Evolutionary conservation across 179 eudicot species (phyloP), one percentile per base, ranked within the genome.

Genomic region (Corrigiola litoralis): DNA sequence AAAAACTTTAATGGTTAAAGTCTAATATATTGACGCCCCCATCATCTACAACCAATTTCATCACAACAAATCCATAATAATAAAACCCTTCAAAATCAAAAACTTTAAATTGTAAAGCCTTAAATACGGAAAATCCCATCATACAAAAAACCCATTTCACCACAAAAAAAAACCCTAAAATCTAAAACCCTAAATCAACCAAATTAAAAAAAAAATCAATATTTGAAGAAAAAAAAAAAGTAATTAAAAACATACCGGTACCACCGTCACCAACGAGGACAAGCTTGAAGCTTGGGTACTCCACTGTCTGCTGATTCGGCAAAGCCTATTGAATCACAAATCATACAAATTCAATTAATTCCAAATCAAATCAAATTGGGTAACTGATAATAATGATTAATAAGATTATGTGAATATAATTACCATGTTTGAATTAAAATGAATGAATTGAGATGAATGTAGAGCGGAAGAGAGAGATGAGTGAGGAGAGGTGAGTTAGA

Each of bases 201-300:
- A 9, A 45, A 8, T 7, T 24, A 8, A 17, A 7, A 38, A 53
- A 4, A 4, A 12, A 25, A 7, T 10, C 8, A 4, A 2, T 10
- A 40, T 5, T 24, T 11, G 1, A 41, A 2, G 33, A 24, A 24
- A 49, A 44, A 10, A 31, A 8, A 4, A 31, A 25, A 60, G 31
- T 51, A 21, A 7, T 23, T 5, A 10, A 14, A 1, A 32, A 2
- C n/a, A 0, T 82, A 85, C 87, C 87, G 51, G 87, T 82, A 38
- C 89, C 87, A 21, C 89, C 89, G 44, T 85, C 89, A 55, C 89
- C 89, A 47, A 82, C 89, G 48, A 85, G 82, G 16, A 85, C 87
- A 31, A 85, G 89, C 83, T 85, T 85, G 50, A 85, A 85, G 77
- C 85, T 85, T 1, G 87, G 87, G 53, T 82, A 82, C 21, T 76